Evolutionary conservation across 805 yeast genomes (phyloP).

Genomic region (Schwanniomyces yamadae): DNA sequence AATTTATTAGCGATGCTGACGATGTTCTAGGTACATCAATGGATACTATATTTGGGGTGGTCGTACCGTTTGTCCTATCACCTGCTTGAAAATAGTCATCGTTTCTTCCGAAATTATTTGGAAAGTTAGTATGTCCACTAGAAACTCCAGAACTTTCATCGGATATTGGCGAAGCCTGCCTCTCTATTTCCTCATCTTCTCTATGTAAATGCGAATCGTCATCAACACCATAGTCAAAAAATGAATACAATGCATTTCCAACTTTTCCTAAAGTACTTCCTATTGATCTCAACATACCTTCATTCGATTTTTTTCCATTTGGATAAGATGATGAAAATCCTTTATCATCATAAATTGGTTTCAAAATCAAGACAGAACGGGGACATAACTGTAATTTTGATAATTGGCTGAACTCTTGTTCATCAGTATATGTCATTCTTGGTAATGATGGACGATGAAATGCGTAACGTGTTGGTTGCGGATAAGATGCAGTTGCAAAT

Average conservation of each 20-base stretch:
- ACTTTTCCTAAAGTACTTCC: conserved; percentile 13
- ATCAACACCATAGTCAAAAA: conserved; percentile 43
- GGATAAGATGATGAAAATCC: conserved; percentile 9
- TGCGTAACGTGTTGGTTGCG: conserved; percentile 50
- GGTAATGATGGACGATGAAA: conserved; percentile 45
- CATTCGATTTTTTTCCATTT: conserved; percentile 5
- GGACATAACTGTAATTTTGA: conserved; percentile 60
- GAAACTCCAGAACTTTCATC: conserved; percentile 2
- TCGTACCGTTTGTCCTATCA: neutral
- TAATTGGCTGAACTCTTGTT: conserved; percentile 54
- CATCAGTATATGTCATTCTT: conserved; percentile 46
- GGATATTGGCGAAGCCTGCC: conserved; percentile 2
- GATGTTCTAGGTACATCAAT: conserved; percentile 6
- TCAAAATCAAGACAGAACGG: conserved; percentile 70
- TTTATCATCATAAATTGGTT: conserved; percentile 48
- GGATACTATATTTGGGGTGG: conserved; percentile 10
- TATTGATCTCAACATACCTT: conserved; percentile 7
- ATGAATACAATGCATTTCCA: conserved; percentile 35
- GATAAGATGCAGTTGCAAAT: conserved; percentile 52
- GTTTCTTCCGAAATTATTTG: neutral
- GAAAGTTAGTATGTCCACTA: neutral
- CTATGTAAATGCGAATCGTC: conserved; percentile 13
- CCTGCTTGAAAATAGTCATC: conserved; percentile 1
- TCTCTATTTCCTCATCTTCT: conserved; percentile 8
- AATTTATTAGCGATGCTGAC: conserved; percentile 11